Evolutionary conservation across 2,329 filamentous ascomycete species (phyloP).

Genomic region (Ramularia endophylla): DNA sequence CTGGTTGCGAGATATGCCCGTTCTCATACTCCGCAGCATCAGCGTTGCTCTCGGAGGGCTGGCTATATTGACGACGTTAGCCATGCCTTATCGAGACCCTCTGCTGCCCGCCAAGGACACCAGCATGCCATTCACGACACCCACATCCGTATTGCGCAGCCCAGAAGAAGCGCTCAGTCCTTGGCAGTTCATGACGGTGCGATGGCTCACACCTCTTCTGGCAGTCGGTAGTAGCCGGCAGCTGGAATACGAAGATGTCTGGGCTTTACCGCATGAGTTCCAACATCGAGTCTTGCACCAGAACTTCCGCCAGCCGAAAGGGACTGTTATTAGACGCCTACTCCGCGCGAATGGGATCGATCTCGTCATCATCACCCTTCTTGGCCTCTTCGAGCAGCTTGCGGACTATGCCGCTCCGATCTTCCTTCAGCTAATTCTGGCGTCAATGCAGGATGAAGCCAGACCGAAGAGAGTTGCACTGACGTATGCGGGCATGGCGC

Average conservation of each 20-base stretch:
- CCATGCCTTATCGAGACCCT: constrained; percentile 66
- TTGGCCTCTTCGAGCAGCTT: constrained; percentile 59
- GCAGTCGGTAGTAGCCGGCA: constrained; percentile 57
- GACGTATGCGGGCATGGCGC: constrained; percentile 58
- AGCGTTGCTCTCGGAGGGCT: constrained; percentile 36
- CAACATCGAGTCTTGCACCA: constrained; percentile 71
- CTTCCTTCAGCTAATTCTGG: constrained; percentile 65
- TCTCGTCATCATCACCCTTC: constrained; percentile 58
- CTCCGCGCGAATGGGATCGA: constrained; percentile 74
- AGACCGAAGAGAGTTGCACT: constrained; percentile 52
- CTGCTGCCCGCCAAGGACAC: constrained; percentile 51
- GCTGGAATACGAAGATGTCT: constrained; percentile 73
- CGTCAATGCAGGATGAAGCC: constrained; percentile 54
- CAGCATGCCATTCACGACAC: constrained; percentile 49
- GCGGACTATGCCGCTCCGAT: constrained; percentile 55
- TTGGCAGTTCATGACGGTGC: constrained; percentile 80
- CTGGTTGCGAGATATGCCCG: constrained; percentile 4
- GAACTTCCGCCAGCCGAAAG: constrained; percentile 65
- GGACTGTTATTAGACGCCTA: constrained; percentile 65
- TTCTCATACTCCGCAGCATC: constrained; percentile 6
- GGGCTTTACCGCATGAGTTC: constrained; percentile 72
- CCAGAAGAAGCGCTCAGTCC: constrained; percentile 75
- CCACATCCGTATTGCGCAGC: constrained; percentile 57
- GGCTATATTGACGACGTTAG: constrained; percentile 51
- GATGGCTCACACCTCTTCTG: constrained; percentile 75